Evolutionary conservation across 1,284 basidiomycete species (phyloP).

Genomic region (Rugosomyces carneus): DNA sequence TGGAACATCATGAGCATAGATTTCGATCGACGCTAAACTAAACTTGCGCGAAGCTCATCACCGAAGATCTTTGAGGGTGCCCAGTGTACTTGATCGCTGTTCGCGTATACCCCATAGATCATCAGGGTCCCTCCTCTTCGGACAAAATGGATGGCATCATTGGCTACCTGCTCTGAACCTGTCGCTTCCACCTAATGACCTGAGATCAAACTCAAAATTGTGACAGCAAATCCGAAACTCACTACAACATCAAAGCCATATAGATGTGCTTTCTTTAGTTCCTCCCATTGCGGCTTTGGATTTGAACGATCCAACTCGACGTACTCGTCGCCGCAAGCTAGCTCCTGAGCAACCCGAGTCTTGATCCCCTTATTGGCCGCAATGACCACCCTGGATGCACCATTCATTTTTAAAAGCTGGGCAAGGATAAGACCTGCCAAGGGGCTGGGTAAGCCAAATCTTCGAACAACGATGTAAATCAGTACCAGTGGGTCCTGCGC

Average conservation of each 20-base stretch:
- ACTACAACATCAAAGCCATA: constrained; percentile 86
- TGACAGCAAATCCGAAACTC: constrained; percentile 13
- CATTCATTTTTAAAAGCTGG: constrained; percentile 80
- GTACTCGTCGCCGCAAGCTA: constrained; percentile 76
- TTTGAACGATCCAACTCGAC: constrained; percentile 74
- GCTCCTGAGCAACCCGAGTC: constrained; percentile 72
- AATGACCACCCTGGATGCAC: constrained; percentile 69
- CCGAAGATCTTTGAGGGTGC: constrained; percentile 78
- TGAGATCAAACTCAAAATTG: background rate
- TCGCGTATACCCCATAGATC: constrained; percentile 72
- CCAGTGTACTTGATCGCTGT: constrained; percentile 76
- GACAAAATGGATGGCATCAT: constrained; percentile 80
- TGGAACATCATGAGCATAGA: constrained; percentile 22
- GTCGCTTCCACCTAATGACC: constrained; percentile 65
- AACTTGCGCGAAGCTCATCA: constrained; percentile 72
- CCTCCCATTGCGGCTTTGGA: constrained; percentile 73
- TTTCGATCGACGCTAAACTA: background rate
- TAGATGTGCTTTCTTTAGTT: constrained; percentile 71
- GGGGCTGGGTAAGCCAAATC: background rate
- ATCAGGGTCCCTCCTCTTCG: constrained; percentile 71
- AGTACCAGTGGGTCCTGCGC: constrained; percentile 59
- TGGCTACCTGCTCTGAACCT: constrained; percentile 74
- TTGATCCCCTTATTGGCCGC: constrained; percentile 85
- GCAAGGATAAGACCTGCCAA: constrained; percentile 73
- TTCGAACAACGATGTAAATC: background rate